Conservation (phyloP, 176 grass and related monocot species). For the Zoysia pacifica region DNA sequence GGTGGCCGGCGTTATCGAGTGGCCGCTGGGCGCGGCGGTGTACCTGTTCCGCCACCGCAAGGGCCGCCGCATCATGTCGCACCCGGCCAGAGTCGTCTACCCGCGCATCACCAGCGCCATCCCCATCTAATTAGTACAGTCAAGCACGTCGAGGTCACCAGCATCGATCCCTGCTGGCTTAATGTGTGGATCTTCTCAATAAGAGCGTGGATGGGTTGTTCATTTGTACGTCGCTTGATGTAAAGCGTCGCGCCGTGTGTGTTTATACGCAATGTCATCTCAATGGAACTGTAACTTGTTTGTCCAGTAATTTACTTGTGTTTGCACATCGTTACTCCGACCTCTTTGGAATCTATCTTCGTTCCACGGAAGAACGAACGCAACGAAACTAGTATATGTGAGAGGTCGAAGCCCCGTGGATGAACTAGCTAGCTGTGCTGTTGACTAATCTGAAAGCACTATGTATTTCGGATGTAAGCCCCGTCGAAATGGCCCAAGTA, state of each 20-base stretch:
- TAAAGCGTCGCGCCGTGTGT: neutral
- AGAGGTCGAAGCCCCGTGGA: too few species aligned
- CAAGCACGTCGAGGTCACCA: neutral
- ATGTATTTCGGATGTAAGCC: too few species aligned
- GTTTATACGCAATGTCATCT: too few species aligned
- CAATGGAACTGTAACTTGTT: neutral
- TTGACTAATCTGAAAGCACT: too few species aligned
- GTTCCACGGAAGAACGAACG: too few species aligned
- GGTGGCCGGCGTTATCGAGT: constrained; percentile 59
- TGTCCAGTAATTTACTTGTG: too few species aligned
- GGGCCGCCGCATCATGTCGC: constrained; percentile 92
- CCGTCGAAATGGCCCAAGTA: too few species aligned
- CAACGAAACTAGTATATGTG: too few species aligned
- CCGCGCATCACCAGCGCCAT: constrained; percentile 56
- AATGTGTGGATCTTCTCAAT: neutral
- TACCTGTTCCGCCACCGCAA: constrained; percentile 82
- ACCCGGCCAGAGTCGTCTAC: constrained; percentile 79
- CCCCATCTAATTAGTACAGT: constrained; percentile 50
- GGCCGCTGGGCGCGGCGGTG: constrained; percentile 78
- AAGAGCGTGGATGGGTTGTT: neutral
- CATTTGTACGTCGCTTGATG: neutral
- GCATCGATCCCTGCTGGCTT: neutral
- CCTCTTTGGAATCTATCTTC: too few species aligned
- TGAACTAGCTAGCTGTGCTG: too few species aligned
- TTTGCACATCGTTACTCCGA: too few species aligned